A percentile compares a stretch with the other conserved stretches of the same genome.
phyloP scores from a whole-genome alignment of 2,329 filamentous ascomycete species.

The Stagonosporopsis vannaccii region DNA sequence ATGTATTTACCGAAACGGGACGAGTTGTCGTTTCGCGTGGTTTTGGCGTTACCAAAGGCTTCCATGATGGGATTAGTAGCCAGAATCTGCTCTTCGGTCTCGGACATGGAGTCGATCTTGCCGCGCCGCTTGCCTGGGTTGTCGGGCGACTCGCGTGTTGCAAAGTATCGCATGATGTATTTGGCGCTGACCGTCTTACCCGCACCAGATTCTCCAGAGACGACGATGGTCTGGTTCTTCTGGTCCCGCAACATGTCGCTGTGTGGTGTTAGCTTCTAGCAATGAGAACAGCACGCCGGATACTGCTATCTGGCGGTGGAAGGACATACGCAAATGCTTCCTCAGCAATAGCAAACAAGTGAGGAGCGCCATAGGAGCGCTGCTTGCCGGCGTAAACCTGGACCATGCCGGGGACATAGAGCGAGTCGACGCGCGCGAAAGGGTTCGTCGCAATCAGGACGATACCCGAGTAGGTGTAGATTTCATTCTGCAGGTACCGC shows the following conservation, averaged over 20 bases:
- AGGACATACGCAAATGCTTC: conserved; percentile 89
- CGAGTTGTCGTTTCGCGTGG: conserved; percentile 99
- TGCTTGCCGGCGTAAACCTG: conserved; percentile 98
- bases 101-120: conserved; percentile 81
- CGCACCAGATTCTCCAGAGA: conserved; percentile 98
- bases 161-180: conserved; percentile 99
- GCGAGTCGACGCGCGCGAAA: conserved; percentile 94
- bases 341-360: conserved; percentile 98
- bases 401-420: conserved; percentile 99
- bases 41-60: conserved; percentile 99
- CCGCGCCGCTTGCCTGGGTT: conserved; percentile 83
- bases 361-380: conserved; percentile 92
- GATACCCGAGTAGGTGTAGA: conserved; percentile 99
- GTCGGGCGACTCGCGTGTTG: conserved; percentile 92
- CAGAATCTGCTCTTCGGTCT: conserved; percentile 97
- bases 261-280: conserved; percentile 22
- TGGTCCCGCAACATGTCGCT: conserved; percentile 96
- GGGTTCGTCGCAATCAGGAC: conserved; percentile 98
- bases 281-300: background rate
- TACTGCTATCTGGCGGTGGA: background rate
- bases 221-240: conserved; percentile 97
- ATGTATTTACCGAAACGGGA: conserved; percentile 99
- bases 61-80: conserved; percentile 99
- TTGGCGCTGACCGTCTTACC: conserved; percentile 99
- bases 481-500: conserved; percentile 97